Conservation (phyloP, 73 alveolate genomes). For the Symbiodinium natans region DNA sequence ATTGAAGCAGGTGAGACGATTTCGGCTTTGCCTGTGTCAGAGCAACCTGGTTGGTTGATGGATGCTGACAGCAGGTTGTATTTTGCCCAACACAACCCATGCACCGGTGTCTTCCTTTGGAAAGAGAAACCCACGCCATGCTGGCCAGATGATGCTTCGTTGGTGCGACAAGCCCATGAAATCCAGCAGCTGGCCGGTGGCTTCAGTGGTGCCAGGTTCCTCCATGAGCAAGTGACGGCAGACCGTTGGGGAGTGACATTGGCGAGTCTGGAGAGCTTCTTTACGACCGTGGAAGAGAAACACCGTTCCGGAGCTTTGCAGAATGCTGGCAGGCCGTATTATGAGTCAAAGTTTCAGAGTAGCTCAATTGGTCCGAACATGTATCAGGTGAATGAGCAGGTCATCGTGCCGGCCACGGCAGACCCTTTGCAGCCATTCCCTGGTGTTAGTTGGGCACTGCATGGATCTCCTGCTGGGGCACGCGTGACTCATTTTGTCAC, state of each 20-base stretch:
- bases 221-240: conserved; percentile 27
- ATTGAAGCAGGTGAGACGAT: neutral
- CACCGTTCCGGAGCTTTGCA: conserved; percentile 30
- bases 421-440: conserved; percentile 8
- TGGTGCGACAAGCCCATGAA: neutral
- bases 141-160: neutral
- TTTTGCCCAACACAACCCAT: neutral
- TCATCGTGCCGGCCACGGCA: conserved; percentile 5
- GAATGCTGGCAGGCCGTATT: conserved; percentile 1
- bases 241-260: conserved; percentile 27
- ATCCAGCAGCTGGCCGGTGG: conserved; percentile 17
- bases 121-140: neutral
- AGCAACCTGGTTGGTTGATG: neutral
- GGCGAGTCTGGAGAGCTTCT: neutral
- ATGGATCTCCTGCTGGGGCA: neutral
- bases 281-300: neutral
- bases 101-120: neutral
- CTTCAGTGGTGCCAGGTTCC: conserved; percentile 35
- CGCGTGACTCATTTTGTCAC: conserved; percentile 28
- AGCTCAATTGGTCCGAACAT: neutral
- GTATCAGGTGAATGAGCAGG: conserved; percentile 42
- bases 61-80: conserved; percentile 1
- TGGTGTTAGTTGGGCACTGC: conserved; percentile 19
- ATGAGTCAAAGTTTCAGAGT: neutral
- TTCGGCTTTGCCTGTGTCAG: neutral